Percentiles rank a stretch among this genome's conserved stretches.
These are phyloP conservation scores for Volutella citrinella DNA, from an alignment of 2,329 filamentous ascomycete species.

Conservation along the genomic window DNA sequence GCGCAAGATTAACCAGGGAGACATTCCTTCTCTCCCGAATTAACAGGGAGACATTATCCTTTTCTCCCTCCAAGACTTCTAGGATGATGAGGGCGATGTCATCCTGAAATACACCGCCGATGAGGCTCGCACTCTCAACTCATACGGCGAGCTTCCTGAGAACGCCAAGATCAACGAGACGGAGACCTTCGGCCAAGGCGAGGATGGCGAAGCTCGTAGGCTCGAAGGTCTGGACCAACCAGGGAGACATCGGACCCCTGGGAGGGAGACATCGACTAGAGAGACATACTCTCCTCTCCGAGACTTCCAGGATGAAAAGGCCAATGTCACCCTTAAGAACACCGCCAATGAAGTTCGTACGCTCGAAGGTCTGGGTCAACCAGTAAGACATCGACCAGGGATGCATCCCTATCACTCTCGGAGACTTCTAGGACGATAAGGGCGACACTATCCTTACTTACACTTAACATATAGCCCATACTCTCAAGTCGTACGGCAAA, in stretches of 20 bases:
- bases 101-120: constrained; percentile 96
- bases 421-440: constrained; percentile 93
- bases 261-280: constrained; percentile 94
- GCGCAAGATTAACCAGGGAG: constrained; percentile 99
- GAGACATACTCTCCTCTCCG: constrained; percentile 83
- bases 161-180: constrained; percentile 99
- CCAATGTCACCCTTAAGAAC: constrained; percentile 97
- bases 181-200: constrained; percentile 87
- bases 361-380: too few relatives aligned
- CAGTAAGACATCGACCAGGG: too few relatives aligned
- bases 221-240: constrained; percentile 99
- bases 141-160: constrained; percentile 95
- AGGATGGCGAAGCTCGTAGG: constrained; percentile 97
- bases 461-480: constrained; percentile 90
- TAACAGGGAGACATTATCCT: constrained; percentile 96
- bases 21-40: too few relatives aligned
- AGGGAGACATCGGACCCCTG: too few relatives aligned
- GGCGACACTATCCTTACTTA: constrained; percentile 98
- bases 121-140: constrained; percentile 91
- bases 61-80: constrained; percentile 84
- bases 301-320: constrained; percentile 93
- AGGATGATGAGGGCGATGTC: constrained; percentile 94
- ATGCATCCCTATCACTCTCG: constrained; percentile 82
- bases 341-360: constrained; percentile 91
- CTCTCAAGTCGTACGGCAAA: constrained; percentile 95